A percentile compares a stretch with the other conserved stretches of the same genome.
Conservation (phyloP, 192 early-diverging fungal species). For the Linnemannia zychae region DNA sequence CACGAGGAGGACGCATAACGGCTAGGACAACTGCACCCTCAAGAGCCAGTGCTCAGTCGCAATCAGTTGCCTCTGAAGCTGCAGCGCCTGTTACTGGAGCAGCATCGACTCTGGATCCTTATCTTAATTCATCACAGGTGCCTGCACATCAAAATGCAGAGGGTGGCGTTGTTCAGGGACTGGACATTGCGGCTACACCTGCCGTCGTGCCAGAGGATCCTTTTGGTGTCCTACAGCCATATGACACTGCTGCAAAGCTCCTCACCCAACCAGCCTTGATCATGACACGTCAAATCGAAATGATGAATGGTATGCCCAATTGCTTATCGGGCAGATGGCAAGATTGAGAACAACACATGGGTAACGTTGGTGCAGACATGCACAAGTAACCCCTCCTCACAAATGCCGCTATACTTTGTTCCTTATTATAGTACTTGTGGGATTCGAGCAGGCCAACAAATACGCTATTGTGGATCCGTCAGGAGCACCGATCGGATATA, state of each 20-base stretch:
- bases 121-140: background rate
- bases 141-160: background rate
- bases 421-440: constrained; percentile 53
- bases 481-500: constrained; percentile 80
- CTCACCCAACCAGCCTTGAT: constrained; percentile 72
- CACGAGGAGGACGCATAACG: constrained; percentile 30
- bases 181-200: constrained; percentile 47
- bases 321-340: constrained; percentile 47
- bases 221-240: constrained; percentile 40
- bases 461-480: constrained; percentile 80
- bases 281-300: constrained; percentile 84
- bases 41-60: constrained; percentile 3
- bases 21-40: constrained; percentile 28
- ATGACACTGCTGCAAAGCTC: constrained; percentile 50
- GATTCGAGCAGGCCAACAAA: constrained; percentile 91
- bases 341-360: background rate
- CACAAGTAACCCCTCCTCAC: background rate
- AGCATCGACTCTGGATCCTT: constrained; percentile 1
- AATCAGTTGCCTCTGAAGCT: background rate
- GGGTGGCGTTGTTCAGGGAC: constrained; percentile 25
- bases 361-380: too few relatives aligned
- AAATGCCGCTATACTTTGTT: too few relatives aligned
- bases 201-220: constrained; percentile 53
- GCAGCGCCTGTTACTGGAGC: constrained; percentile 25
- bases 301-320: constrained; percentile 75